phyloP scores from a whole-genome alignment of 495 filamentous ascomycete genomes.

The Penicillium ochrochloron region DNA sequence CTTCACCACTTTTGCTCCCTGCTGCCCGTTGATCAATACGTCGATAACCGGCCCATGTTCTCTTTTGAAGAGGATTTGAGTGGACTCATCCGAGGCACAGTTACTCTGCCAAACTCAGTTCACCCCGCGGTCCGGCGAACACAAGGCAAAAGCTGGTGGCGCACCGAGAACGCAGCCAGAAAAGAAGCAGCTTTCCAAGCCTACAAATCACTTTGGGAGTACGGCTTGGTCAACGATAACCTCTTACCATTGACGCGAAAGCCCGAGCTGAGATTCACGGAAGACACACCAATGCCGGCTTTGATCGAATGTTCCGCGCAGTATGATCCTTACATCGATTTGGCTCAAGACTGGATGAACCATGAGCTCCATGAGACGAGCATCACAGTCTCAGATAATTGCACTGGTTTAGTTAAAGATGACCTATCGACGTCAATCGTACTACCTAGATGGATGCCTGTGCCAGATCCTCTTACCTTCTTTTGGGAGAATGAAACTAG shows the following conservation, averaged over 20 bases:
- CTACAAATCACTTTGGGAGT: constrained; percentile 70
- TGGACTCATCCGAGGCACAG: constrained; percentile 36
- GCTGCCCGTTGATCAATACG: constrained; percentile 60
- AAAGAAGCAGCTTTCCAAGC: constrained; percentile 87
- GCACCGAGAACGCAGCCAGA: constrained; percentile 72
- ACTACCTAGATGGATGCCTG: constrained; percentile 49
- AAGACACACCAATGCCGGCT: constrained; percentile 23
- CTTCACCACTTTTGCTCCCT: constrained; percentile 81
- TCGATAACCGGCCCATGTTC: constrained; percentile 56
- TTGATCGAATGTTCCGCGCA: constrained; percentile 57
- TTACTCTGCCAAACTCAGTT: constrained; percentile 75
- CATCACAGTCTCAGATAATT: constrained; percentile 35
- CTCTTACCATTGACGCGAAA: constrained; percentile 63
- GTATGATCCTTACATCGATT: constrained; percentile 67
- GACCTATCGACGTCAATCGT: constrained; percentile 49
- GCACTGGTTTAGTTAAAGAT: constrained; percentile 27
- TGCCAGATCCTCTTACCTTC: constrained; percentile 48
- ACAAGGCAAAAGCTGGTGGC: constrained; percentile 61
- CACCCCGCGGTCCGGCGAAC: constrained; percentile 62
- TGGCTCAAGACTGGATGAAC: constrained; percentile 60
- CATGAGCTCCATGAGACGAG: constrained; percentile 39
- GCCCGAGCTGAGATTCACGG: constrained; percentile 24
- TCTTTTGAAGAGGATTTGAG: constrained; percentile 37
- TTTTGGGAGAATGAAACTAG: constrained; percentile 54
- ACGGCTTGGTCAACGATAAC: constrained; percentile 77